These are phyloP conservation scores for Mycena crocata DNA, from an alignment of 768 basidiomycete genomes.

Conservation along the genomic window DNA sequence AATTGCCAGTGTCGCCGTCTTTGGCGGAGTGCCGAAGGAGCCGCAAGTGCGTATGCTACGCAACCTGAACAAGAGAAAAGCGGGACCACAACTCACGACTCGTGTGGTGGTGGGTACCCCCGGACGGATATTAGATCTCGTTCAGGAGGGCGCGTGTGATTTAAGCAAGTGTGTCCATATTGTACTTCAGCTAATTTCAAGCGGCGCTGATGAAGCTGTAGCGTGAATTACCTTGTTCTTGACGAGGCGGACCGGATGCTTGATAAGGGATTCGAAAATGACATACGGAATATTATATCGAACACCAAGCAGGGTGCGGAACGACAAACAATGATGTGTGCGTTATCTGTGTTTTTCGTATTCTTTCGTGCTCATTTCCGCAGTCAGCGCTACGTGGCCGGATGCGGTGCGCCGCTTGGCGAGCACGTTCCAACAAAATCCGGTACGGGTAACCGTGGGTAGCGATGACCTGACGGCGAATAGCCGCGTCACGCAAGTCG, in stretches of 20 bases:
- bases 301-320: slow-evolving; percentile 72
- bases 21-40: slow-evolving; percentile 94
- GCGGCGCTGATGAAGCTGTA: too few relatives aligned
- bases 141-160: slow-evolving; percentile 87
- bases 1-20: slow-evolving; percentile 87
- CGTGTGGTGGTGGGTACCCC: slow-evolving; percentile 96
- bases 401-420: slow-evolving; percentile 92
- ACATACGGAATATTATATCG: slow-evolving; percentile 91
- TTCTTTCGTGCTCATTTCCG: slow-evolving; percentile 5
- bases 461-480: slow-evolving; percentile 96
- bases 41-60: slow-evolving; percentile 79
- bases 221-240: slow-evolving; percentile 91
- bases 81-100: slow-evolving; percentile 65
- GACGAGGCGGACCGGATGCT: slow-evolving; percentile 99
- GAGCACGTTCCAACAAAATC: slow-evolving; percentile 84
- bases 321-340: slow-evolving; percentile 95
- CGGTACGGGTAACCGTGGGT: slow-evolving; percentile 93
- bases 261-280: slow-evolving; percentile 98
- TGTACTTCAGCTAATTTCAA: slow-evolving; percentile 11
- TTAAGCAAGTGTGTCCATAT: slow-evolving; percentile 68
- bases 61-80: slow-evolving; percentile 63
- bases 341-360: slow-evolving; percentile 44
- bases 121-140: slow-evolving; percentile 92
- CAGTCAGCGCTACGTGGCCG: slow-evolving; percentile 99
- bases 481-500: slow-evolving; percentile 88